Conservation (phyloP, 768 basidiomycete genomes). For the Pisolithus albus region DNA sequence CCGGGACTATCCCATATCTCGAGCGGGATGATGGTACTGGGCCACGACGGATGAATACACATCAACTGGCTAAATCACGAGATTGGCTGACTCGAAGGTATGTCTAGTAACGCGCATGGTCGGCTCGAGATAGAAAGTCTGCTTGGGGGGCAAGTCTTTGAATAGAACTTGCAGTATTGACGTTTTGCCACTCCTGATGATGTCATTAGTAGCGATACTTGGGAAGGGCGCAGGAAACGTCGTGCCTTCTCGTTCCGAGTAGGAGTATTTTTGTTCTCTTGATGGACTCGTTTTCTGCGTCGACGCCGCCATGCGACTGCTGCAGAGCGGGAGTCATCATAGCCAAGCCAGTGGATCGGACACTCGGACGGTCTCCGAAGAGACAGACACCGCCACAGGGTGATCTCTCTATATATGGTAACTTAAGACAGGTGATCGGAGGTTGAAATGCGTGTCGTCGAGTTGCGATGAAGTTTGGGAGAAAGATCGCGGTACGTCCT, state of each 20-base stretch:
- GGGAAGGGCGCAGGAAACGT: not conserved
- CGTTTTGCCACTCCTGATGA: conserved; percentile 79
- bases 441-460: not conserved
- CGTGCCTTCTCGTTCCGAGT: conserved; percentile 64
- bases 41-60: not conserved
- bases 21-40: conserved; percentile 83
- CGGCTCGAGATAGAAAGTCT: conserved; percentile 86
- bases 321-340: conserved; percentile 2
- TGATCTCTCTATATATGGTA: not conserved
- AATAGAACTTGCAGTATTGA: conserved; percentile 91
- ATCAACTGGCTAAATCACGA: not conserved
- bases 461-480: conserved; percentile 68
- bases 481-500: conserved; percentile 55
- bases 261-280: conserved; percentile 63
- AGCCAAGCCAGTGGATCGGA: not conserved
- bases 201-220: not conserved
- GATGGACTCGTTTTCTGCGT: conserved; percentile 11
- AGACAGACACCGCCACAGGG: not conserved
- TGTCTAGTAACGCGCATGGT: conserved; percentile 73
- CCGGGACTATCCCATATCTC: conserved; percentile 96
- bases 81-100: conserved; percentile 64
- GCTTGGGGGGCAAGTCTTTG: conserved; percentile 71
- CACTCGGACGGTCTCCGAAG: too few species aligned
- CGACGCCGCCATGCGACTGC: conserved; percentile 8
- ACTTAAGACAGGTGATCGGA: not conserved